A percentile compares a stretch with the other conserved stretches of the same genome.
Evolutionary conservation across 306 rosid genomes (phyloP).

Genomic region (Fragaria nilgerrensis): DNA sequence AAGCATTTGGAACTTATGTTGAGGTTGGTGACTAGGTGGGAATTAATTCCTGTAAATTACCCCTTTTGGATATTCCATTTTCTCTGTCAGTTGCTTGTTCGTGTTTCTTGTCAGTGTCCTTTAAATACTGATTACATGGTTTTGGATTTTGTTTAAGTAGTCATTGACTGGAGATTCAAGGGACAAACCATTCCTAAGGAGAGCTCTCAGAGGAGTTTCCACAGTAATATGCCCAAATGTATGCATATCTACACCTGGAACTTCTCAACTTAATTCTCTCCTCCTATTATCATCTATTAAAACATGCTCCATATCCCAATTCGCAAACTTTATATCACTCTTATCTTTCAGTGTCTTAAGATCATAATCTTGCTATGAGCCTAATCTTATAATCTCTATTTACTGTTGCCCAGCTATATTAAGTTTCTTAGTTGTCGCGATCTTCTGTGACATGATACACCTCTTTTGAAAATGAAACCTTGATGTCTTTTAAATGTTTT

Average conservation of each 20-base stretch:
- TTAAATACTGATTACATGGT: conserved; percentile 23
- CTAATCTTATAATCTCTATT: neutral
- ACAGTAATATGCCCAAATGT: conserved; percentile 88
- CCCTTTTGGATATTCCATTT: neutral
- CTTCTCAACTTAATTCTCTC: neutral
- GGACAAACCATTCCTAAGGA: conserved; percentile 64
- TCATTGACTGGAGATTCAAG: conserved; percentile 65
- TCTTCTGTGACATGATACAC: neutral
- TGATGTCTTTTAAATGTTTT: neutral
- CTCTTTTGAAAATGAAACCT: neutral
- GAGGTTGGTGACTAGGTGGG: conserved; percentile 69
- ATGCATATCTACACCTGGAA: conserved; percentile 27
- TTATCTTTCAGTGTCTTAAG: neutral
- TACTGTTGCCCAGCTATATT: neutral
- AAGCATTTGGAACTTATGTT: conserved; percentile 90
- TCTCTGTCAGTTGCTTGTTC: neutral
- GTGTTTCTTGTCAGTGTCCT: conserved; percentile 6
- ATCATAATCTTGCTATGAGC: neutral
- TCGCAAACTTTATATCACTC: neutral
- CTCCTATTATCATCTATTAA: neutral
- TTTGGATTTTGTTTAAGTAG: conserved; percentile 39
- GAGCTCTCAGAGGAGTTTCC: conserved; percentile 75
- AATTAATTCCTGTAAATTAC: neutral
- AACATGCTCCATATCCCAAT: neutral
- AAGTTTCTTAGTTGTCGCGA: neutral